phyloP scores from a whole-genome alignment of 2,329 filamentous ascomycete genomes.

The Colletotrichum kahawae region DNA sequence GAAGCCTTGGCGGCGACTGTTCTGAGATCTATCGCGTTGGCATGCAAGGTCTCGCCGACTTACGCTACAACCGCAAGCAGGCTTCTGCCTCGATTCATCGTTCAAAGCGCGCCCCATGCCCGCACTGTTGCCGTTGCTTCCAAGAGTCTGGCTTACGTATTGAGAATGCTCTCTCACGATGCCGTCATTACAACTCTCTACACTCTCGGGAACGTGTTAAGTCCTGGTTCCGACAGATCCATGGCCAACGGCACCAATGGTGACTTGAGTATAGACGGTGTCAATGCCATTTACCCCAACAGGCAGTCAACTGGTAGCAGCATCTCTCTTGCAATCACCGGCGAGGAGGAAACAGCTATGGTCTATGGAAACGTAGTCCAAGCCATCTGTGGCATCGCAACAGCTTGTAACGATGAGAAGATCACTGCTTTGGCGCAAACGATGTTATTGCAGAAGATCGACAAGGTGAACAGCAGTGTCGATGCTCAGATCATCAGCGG shows the following conservation, averaged over 20 bases:
- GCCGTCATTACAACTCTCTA: conserved; percentile 94
- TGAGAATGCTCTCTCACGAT: conserved; percentile 87
- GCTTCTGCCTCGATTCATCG: conserved; percentile 83
- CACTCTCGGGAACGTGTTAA: conserved; percentile 93
- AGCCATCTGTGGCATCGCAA: conserved; percentile 89
- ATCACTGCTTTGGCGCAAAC: conserved; percentile 92
- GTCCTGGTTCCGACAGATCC: conserved; percentile 66
- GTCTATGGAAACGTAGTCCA: conserved; percentile 92
- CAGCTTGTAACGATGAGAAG: conserved; percentile 82
- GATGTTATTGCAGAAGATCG: conserved; percentile 95
- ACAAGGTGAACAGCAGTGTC: conserved; percentile 79
- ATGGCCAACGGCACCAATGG: conserved; percentile 59
- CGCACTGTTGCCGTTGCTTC: conserved; percentile 78
- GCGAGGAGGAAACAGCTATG: conserved; percentile 78
- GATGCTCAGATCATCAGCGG: conserved; percentile 88
- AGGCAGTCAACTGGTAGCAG: conserved; percentile 73
- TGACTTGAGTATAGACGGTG: conserved; percentile 34
- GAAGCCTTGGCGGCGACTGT: conserved; percentile 77
- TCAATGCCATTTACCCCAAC: conserved; percentile 55
- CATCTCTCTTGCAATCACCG: conserved; percentile 76
- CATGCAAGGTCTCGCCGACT: conserved; percentile 75
- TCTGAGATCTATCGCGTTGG: conserved; percentile 80
- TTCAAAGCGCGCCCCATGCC: conserved; percentile 77
- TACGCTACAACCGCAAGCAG: conserved; percentile 79
- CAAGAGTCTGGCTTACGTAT: conserved; percentile 80